These are phyloP conservation scores for Populus euphratica DNA, from an alignment of 345 rosid genomes.

Conservation along the genomic window DNA sequence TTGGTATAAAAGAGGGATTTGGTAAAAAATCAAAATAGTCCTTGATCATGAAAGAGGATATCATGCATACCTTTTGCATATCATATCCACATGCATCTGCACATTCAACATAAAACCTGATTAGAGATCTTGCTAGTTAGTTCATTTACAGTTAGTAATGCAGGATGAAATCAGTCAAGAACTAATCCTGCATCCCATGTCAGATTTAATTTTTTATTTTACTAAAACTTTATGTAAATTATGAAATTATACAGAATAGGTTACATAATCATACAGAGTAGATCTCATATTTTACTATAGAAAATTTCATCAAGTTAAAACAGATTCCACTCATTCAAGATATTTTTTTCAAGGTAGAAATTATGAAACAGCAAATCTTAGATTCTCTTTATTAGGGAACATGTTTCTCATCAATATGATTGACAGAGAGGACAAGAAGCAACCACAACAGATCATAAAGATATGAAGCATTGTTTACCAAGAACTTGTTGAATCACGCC, in stretches of 20 bases:
- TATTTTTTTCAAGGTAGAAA: not conserved
- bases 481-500: conserved; percentile 33
- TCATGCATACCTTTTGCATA: conserved; percentile 44
- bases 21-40: not conserved
- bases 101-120: conserved; percentile 18
- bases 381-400: not conserved
- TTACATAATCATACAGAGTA: not conserved
- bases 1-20: not conserved
- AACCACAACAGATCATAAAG: not conserved
- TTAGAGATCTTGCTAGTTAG: conserved; percentile 19
- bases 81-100: conserved; percentile 55
- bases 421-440: not conserved
- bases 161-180: not conserved
- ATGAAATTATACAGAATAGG: not conserved
- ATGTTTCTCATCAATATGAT: not conserved
- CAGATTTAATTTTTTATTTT: not conserved
- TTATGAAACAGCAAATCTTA: not conserved
- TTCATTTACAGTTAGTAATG: not conserved
- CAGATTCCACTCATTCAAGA: not conserved
- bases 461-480: conserved; percentile 30
- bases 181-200: not conserved
- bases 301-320: not conserved
- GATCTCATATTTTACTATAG: not conserved
- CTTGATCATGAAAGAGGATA: conserved; percentile 11
- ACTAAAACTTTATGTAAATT: not conserved